These are phyloP conservation scores for Stachybotrys elegans DNA, from an alignment of 2,329 filamentous ascomycete genomes.

Conservation along the genomic window DNA sequence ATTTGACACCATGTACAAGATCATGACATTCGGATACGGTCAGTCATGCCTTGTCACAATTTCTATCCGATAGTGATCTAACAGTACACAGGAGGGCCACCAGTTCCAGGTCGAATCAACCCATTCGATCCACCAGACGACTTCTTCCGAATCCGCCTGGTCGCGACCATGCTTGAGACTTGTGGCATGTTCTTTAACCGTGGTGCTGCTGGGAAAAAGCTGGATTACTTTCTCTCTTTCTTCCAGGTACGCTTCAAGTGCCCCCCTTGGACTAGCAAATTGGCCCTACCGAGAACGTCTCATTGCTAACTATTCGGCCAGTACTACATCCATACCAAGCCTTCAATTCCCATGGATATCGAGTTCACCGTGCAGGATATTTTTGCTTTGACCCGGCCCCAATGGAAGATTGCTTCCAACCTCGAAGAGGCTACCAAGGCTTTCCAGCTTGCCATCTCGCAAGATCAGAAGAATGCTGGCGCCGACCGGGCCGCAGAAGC, in stretches of 20 bases:
- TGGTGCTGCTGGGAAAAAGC: constrained; percentile 89
- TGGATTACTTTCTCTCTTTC: constrained; percentile 95
- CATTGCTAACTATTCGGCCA: constrained; percentile 25
- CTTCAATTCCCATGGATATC: constrained; percentile 88
- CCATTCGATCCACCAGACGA: constrained; percentile 85
- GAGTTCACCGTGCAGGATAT: constrained; percentile 96
- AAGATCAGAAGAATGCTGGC: constrained; percentile 80
- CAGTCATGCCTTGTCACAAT: too few relatives aligned
- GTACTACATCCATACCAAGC: constrained; percentile 93
- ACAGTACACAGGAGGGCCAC: constrained; percentile 60
- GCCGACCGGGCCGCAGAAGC: constrained; percentile 63
- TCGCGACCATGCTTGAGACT: constrained; percentile 86
- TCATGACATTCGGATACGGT: constrained; percentile 88
- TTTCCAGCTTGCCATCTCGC: constrained; percentile 82
- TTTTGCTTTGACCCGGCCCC: constrained; percentile 76
- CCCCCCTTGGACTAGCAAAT: too few relatives aligned
- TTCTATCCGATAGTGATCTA: too few relatives aligned
- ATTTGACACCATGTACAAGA: constrained; percentile 91
- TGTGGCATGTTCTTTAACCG: constrained; percentile 96
- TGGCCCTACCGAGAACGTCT: neutral
- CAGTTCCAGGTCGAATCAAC: constrained; percentile 71
- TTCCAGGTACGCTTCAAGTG: constrained; percentile 78
- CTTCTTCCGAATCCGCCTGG: constrained; percentile 89
- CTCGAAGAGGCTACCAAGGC: constrained; percentile 76
- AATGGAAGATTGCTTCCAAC: constrained; percentile 83